Base-by-base conservation (phyloP, 2,329 filamentous ascomycete species). In the Scedosporium aurantiacum region DNA sequence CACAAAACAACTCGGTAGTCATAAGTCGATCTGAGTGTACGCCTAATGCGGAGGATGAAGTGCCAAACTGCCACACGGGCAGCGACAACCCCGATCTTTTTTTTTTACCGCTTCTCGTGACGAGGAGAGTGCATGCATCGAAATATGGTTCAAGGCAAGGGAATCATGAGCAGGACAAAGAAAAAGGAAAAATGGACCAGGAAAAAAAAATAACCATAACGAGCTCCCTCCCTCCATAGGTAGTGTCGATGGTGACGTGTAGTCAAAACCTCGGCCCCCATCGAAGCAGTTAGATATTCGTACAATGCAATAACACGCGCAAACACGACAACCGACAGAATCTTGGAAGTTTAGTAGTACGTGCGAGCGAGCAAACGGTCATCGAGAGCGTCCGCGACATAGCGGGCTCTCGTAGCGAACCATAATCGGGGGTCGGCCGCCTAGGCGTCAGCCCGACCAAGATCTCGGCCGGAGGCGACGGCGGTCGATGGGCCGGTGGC, bases 391-490 rank as follows among this genome's bases (percentile, higher is more conserved):
- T 54, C 50, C 23, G 50, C 21, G 50, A 23, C 50, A 23, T 27
- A 54, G 50, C 50, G 50, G 50, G 50, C 50, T 54, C 50, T 54
- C n/a, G n/a, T 23, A 12, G 50, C 50, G 23, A 54, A 14, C 50
- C 50, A 54, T 12, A 23, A 16, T 25, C 23, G 50, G 50, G 50
- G 50, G 16, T 58, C 57, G 16, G 37, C 32, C 57, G 40, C 12
- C 73, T 76, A 77, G 63, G 75, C 70, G 62, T 76, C 75, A 66
- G 73, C 72, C 63, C 73, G 73, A 67, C 76, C 79, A 64, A 79
- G 62, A 61, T 86, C 81, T 65, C 87, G 83, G 63, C 86, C 84
- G 25, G 78, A 77, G 28, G 80, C 77, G 68, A 78, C 72, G 63
- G 75, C 79, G 14, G 76, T 73, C 61, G 72, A 69, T 27, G 76